Base-by-base conservation (phyloP, 2,329 filamentous ascomycete genomes). In the Rachicladosporium sp. region DNA sequence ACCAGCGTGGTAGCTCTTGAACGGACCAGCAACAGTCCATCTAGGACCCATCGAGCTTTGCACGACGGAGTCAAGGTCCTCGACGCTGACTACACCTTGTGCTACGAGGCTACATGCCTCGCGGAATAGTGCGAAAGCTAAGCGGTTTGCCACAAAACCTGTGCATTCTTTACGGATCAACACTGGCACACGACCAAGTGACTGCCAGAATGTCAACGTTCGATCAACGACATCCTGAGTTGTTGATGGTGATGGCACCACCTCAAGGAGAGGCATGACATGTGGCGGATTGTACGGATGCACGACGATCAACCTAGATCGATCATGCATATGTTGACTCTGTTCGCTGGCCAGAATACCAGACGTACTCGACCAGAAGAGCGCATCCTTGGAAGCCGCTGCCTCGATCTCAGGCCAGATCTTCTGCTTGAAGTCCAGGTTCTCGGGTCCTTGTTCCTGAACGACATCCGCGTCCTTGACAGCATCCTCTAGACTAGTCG, bases 231-330 rank as follows among this genome's bases (percentile, higher is more conserved):
- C 55, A 1, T 55, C 50, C 1, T 54, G 30, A 0, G 53, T 51
- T 0, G 69, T 76, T 27, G 46, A 42, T 4, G 63, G 65, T 2
- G 62, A 65, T 0, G 72, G 71, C 0, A 77, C 73, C 27, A 78
- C 60, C 51, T 78, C 74, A 2, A 78, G 55, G 1, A 78, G 50
- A 0, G 74, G 74, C 70, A 78, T 76, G 38, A 78, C 65, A 46
- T 77, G 72, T 1, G 74, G 74, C 13, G 71, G 75, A 40, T 78
- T 78, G 53, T 73, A 78, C 0, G 74, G 74, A 51, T 78, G 75
- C 3, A 74, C 71, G 1, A 77, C 68, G 0, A 77, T 45, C 2
- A 78, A 51, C 2, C 72, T 57, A n/a, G 52, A 44, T 36, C 56
- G 53, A 21, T 69, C 60, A 13, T 55, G 47, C 64, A 71, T 68